Evolutionary conservation across 495 filamentous ascomycete genomes (phyloP), one percentile per base, ranked within the genome.

Genomic region (Platismatia glauca): DNA sequence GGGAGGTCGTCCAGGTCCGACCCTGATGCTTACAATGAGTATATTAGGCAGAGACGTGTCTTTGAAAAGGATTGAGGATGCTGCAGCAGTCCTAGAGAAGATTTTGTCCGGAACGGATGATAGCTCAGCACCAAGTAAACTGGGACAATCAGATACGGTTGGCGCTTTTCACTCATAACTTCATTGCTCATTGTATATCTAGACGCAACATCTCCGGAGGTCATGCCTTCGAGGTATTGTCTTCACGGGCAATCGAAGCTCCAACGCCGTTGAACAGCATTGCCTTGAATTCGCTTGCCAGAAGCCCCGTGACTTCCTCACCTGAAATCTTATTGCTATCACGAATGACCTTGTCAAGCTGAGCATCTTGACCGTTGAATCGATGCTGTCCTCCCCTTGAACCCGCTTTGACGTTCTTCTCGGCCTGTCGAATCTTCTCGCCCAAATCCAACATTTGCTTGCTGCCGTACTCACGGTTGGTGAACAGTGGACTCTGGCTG

Each of bases 371-470:
- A 34, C 64, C 41, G 16, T 38, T 41, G 9, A 35, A 37, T 37
- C 62, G 57, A 67, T 63, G 16, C 64, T 66, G 15, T 34, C 58
- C 67, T 38, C 67, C 69, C 24, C 78, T 67, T 29, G 74, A 71
- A 20, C 70, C 69, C 69, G 58, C 75, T 77, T 64, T 80, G 69
- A 57, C 75, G n/a, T 68, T 70, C 44, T 69, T 64, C 0, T 85
- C 78, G 4, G 84, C 83, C 57, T 89, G 84, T 60, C 79, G 74
- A 66, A 95, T 84, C 74, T 96, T 96, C 58, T 83, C 80, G 44
- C 85, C 86, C 57, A 97, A 77, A 75, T 99, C 95, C 55, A 84
- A 74, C 76, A 99, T 96, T 74, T 96, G 93, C 72, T 91, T 93
- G 67, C 86, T 95, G 58, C 85, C 85, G 71, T 90, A 99, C 64